Evolutionary conservation across 768 basidiomycete genomes (phyloP).

Genomic region (Mycena kentingensis): DNA sequence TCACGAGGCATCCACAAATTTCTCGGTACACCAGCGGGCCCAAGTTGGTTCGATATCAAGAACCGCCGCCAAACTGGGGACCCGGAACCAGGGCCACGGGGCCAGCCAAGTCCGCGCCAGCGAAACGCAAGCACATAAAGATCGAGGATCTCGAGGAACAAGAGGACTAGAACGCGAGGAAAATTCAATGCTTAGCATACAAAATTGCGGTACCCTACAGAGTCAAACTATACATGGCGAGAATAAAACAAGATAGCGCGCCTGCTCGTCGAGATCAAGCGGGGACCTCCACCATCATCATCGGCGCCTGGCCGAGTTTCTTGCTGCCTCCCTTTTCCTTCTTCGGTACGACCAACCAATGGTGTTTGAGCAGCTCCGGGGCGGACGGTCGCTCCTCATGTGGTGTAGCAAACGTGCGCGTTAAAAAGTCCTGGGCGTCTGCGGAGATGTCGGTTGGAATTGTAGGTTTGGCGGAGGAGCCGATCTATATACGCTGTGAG

Average conservation of each 20-base stretch:
- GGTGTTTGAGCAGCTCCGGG: conserved; percentile 68
- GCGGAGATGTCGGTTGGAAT: conserved; percentile 90
- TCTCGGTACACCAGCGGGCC: conserved; percentile 61
- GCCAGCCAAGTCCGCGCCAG: conserved; percentile 33
- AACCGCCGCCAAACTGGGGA: conserved; percentile 91
- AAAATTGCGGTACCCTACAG: conserved; percentile 18
- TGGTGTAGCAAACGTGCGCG: conserved; percentile 83
- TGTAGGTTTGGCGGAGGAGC: conserved; percentile 82
- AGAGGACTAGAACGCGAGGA: conserved; percentile 1
- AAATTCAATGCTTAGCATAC: no score
- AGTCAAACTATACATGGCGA: conserved; percentile 16
- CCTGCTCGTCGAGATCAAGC: conserved; percentile 6
- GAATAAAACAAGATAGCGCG: conserved; percentile 3
- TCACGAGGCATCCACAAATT: conserved; percentile 70
- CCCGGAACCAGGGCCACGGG: conserved; percentile 72
- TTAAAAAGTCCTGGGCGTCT: conserved; percentile 86
- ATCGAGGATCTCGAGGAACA: conserved; percentile 25
- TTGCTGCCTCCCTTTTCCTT: conserved; percentile 25
- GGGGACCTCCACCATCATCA: conserved; percentile 9
- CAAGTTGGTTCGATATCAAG: conserved; percentile 86
- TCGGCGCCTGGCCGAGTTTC: conserved; percentile 18
- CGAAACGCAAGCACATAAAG: conserved; percentile 43
- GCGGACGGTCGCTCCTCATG: conserved; percentile 82
- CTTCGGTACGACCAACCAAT: conserved; percentile 61
- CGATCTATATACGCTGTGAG: conserved; percentile 60